A percentile compares a stretch with the other conserved stretches of the same genome.
phyloP scores from a whole-genome alignment of 345 rosid genomes.

The Salix exigua region DNA sequence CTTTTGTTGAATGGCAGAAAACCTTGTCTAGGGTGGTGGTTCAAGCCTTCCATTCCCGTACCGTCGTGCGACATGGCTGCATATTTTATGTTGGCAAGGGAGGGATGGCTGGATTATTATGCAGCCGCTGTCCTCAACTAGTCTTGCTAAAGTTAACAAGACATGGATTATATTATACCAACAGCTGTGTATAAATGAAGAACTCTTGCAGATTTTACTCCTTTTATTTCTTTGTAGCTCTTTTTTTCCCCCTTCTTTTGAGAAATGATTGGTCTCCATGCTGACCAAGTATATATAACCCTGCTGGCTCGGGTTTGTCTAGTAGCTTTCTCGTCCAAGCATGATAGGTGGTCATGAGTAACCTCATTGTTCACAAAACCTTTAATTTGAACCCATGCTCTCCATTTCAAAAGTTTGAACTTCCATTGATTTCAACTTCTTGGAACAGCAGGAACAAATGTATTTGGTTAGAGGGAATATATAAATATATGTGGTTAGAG shows the following conservation, averaged over 20 bases:
- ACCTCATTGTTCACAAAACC: too few species aligned
- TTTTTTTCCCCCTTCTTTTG: neutral
- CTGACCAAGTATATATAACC: too few species aligned
- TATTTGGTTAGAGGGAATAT: too few species aligned
- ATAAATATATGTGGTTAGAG: too few species aligned
- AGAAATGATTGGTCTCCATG: too few species aligned
- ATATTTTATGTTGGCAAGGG: neutral
- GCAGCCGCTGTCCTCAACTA: neutral
- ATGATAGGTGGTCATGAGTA: too few species aligned
- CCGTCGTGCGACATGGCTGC: neutral
- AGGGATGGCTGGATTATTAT: neutral
- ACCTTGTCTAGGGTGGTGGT: neutral
- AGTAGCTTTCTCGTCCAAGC: too few species aligned
- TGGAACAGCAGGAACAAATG: too few species aligned
- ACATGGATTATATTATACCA: neutral
- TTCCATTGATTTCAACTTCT: too few species aligned
- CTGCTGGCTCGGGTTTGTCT: too few species aligned
- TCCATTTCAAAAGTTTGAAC: too few species aligned
- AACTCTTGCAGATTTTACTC: neutral
- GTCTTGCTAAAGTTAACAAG: neutral
- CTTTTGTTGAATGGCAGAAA: neutral
- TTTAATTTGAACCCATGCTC: too few species aligned
- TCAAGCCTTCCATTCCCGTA: neutral
- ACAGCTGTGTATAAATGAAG: neutral
- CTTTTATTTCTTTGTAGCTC: neutral